Percentiles rank a stretch among this genome's conserved stretches.
Evolutionary conservation across 2,329 filamentous ascomycete genomes (phyloP).

Genomic region (Allantophomopsis lycopodina): DNA sequence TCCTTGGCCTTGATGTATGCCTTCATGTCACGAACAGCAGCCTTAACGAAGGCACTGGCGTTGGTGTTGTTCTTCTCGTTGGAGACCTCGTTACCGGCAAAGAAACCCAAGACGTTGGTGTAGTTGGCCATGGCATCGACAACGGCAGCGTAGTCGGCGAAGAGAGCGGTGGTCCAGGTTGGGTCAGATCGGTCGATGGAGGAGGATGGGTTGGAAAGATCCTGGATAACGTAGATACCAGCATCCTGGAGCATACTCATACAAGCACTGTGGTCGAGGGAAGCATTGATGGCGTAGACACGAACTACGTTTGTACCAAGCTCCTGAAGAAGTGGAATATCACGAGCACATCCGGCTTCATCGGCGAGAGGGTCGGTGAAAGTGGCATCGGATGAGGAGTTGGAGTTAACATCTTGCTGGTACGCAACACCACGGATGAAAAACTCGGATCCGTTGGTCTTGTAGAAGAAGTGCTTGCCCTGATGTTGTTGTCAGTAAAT

Average conservation of each 20-base stretch:
- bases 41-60: constrained; percentile 92
- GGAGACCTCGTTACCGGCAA: constrained; percentile 94
- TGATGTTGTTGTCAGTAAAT: constrained; percentile 3
- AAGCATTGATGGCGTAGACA: constrained; percentile 84
- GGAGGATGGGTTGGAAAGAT: constrained; percentile 65
- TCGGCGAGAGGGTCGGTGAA: constrained; percentile 81
- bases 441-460: constrained; percentile 58
- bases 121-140: constrained; percentile 72
- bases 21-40: constrained; percentile 93
- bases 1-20: constrained; percentile 72
- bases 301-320: constrained; percentile 87
- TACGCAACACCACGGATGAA: constrained; percentile 93
- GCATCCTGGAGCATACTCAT: constrained; percentile 72
- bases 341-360: constrained; percentile 58
- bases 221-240: constrained; percentile 91
- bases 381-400: constrained; percentile 31
- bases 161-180: constrained; percentile 67
- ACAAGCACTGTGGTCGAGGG: constrained; percentile 63
- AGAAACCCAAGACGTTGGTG: constrained; percentile 91
- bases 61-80: constrained; percentile 80
- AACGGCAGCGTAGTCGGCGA: constrained; percentile 68
- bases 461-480: constrained; percentile 24
- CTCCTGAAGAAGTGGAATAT: constrained; percentile 67
- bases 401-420: constrained; percentile 62
- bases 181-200: constrained; percentile 81